Conservation (phyloP, 1,139 yeast genomes). For the Hansenula sp. region DNA sequence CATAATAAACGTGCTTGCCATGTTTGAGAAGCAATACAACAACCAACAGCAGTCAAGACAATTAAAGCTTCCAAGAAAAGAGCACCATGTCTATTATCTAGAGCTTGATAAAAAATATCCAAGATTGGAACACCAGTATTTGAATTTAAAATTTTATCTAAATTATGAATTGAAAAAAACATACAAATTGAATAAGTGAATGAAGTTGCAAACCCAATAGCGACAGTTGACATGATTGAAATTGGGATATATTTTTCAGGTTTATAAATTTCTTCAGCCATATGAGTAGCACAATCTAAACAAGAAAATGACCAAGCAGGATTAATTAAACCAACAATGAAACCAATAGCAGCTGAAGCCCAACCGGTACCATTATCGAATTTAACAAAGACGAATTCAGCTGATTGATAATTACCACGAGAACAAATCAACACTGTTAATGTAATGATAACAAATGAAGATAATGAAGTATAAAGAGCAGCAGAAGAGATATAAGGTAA, state of each 20-base stretch:
- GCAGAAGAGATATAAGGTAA: slow-evolving; percentile 48
- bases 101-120: slow-evolving; percentile 54
- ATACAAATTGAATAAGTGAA: slow-evolving; percentile 52
- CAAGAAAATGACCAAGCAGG: slow-evolving; percentile 65
- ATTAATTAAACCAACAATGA: slow-evolving; percentile 56
- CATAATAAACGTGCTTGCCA: slow-evolving; percentile 72
- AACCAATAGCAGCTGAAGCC: slow-evolving; percentile 52
- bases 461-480: slow-evolving; percentile 50
- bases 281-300: slow-evolving; percentile 60
- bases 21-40: slow-evolving; percentile 64
- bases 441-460: slow-evolving; percentile 50
- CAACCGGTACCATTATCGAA: slow-evolving; percentile 64
- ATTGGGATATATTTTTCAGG: slow-evolving; percentile 57
- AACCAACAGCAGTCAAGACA: slow-evolving; percentile 59
- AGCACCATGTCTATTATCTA: slow-evolving; percentile 49
- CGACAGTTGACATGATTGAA: slow-evolving; percentile 57
- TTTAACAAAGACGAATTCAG: slow-evolving; percentile 57
- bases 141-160: slow-evolving; percentile 38
- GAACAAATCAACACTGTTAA: slow-evolving; percentile 54
- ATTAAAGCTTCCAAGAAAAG: slow-evolving; percentile 51
- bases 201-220: slow-evolving; percentile 56
- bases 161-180: slow-evolving; percentile 51
- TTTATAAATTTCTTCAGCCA: slow-evolving; percentile 57
- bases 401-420: slow-evolving; percentile 48
- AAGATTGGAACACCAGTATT: slow-evolving; percentile 55